Evolutionary conservation across 2,329 filamentous ascomycete genomes (phyloP), one percentile per base, ranked within the genome.

Genomic region (Ophiostoma sp.): DNA sequence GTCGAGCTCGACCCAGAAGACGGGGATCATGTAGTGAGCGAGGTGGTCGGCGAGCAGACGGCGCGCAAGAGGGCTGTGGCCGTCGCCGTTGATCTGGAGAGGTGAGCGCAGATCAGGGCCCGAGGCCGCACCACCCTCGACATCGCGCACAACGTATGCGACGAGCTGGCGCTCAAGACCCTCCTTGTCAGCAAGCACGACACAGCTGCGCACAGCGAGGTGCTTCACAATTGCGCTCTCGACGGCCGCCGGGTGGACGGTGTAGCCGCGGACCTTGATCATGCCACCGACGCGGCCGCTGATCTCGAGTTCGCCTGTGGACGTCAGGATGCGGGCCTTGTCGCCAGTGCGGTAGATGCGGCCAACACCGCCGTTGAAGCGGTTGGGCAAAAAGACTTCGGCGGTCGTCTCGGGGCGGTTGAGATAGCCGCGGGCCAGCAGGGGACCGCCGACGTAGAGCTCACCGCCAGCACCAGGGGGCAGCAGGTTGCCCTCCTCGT

Each of bases 21-120:
- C 83, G 0, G 91, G 91, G 67, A 94, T 89, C 91, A 94, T 93
- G 77, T 94, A 94, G 71, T 91, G 89, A 1, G 91, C 91, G 42
- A 94, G 82, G 71, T 87, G 86, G 16, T 84, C 80, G 0, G 87
- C 83, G 2, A 94, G 81, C 16, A 84, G 83, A 68, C 87, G 85
- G 64, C 91, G 84, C 3, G 89, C 87, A 5, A 83, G 83, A 0
- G 90, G 87, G 72, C 90, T 92, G 76, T 90, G 88, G 5, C 89
- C 90, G 41, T 86, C 84, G 68, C 88, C 85, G 70, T 92, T 87
- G 64, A 93, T 85, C 64, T 89, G 84, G 2, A 91, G 81, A 4
- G 80, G 77, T 55, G 79, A 65, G 16, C 80, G n/a, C 42, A 62
- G 36, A 36, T 66, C 64, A 62, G 58, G 27, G 3, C 62, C 64